Evolutionary conservation across 2,329 filamentous ascomycete genomes (phyloP).

Genomic region (Fusarium ramigenum): DNA sequence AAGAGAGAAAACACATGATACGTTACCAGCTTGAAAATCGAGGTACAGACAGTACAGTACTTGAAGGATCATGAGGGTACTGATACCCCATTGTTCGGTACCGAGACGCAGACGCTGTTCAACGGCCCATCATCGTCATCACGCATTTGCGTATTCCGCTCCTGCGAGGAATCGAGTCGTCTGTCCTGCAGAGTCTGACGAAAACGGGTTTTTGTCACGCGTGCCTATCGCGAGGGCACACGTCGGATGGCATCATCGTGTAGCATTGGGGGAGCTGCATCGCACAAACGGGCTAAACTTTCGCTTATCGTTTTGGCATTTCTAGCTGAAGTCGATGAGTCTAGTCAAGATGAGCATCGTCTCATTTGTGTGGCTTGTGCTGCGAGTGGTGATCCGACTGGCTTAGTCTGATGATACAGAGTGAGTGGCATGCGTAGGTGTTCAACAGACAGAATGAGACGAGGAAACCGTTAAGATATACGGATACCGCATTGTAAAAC

Average conservation of each 20-base stretch:
- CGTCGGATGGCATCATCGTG: slow-evolving; percentile 34
- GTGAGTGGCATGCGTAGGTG: neutral
- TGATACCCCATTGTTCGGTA: slow-evolving; percentile 37
- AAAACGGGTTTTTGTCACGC: slow-evolving; percentile 8
- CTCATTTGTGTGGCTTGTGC: neutral
- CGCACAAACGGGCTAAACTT: slow-evolving; percentile 7
- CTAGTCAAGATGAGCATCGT: slow-evolving; percentile 1
- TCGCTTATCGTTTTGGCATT: slow-evolving; percentile 29
- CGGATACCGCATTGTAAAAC: neutral
- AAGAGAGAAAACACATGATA: slow-evolving; percentile 9
- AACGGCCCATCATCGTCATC: slow-evolving; percentile 34
- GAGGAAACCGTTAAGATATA: neutral
- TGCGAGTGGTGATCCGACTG: neutral
- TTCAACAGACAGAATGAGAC: neutral
- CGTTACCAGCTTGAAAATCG: neutral
- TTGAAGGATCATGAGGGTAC: slow-evolving; percentile 23
- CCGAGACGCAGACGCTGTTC: slow-evolving; percentile 30
- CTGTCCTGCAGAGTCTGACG: slow-evolving; percentile 21
- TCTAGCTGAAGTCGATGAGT: slow-evolving; percentile 15
- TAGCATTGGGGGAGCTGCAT: slow-evolving; percentile 17
- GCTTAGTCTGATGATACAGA: neutral
- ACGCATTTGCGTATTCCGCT: slow-evolving; percentile 26
- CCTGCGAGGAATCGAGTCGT: slow-evolving; percentile 15
- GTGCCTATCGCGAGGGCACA: slow-evolving; percentile 31
- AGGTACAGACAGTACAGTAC: slow-evolving; percentile 12